Conservation (phyloP, 257 asterid species). For the Solanum pennellii region DNA sequence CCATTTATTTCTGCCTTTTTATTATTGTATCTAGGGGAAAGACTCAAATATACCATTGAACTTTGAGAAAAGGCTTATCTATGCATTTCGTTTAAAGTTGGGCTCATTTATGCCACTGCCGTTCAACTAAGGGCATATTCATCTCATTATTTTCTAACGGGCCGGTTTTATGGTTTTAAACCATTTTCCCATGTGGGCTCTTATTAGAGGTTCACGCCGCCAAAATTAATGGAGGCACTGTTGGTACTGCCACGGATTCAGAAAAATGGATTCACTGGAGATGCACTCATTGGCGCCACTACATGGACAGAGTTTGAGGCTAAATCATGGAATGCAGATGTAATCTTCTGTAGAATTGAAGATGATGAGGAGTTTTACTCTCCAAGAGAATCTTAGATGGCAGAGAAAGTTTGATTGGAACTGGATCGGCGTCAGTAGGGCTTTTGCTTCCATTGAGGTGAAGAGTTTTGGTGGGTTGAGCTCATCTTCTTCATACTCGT, state of each 20-base stretch:
- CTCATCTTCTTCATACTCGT: slow-evolving; percentile 53
- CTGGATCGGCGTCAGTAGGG: slow-evolving; percentile 59
- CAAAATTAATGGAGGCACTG: slow-evolving; percentile 2
- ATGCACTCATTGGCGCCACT: slow-evolving; percentile 82
- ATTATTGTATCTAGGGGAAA: background rate
- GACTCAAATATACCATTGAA: background rate
- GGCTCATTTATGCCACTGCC: background rate
- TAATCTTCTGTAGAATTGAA: slow-evolving; percentile 31
- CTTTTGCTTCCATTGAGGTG: slow-evolving; percentile 32
- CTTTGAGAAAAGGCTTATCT: background rate
- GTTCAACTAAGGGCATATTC: background rate
- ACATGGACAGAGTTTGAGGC: slow-evolving; percentile 8
- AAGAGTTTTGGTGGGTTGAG: slow-evolving; percentile 35
- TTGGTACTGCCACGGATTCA: slow-evolving; percentile 13
- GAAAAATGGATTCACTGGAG: slow-evolving; percentile 74
- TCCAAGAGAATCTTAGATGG: slow-evolving; percentile 66
- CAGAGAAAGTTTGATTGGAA: slow-evolving; percentile 42
- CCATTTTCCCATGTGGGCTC: background rate
- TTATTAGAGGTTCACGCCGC: background rate
- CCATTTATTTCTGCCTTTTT: background rate
- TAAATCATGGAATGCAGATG: slow-evolving; percentile 25
- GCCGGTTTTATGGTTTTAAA: background rate
- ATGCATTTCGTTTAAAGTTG: background rate
- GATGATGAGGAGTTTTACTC: slow-evolving; percentile 66
- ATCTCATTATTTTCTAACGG: background rate